Evolutionary conservation across 305 asterid genomes (phyloP).

Genomic region (Fraxinus ornus): DNA sequence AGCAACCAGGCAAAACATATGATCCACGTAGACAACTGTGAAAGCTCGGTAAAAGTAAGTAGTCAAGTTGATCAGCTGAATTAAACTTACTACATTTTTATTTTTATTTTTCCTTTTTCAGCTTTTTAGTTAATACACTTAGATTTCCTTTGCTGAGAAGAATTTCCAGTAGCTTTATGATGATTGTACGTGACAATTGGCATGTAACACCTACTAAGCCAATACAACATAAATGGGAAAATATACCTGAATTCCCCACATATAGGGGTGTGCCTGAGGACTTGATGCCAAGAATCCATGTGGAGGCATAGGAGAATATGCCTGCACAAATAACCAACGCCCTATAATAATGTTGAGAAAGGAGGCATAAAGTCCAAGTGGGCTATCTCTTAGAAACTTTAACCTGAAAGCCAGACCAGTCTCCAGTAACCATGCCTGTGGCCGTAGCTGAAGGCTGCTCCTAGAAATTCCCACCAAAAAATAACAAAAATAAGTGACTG

Average conservation of each 20-base stretch:
- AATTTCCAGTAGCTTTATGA: background rate
- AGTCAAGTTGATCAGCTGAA: background rate
- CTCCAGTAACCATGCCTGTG: slow-evolving; percentile 62
- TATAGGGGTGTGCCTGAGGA: slow-evolving; percentile 91
- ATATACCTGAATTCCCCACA: slow-evolving; percentile 99
- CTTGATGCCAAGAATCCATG: slow-evolving; percentile 84
- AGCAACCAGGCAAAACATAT: background rate
- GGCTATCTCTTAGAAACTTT: slow-evolving; percentile 8
- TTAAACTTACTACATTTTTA: background rate
- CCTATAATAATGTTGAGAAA: slow-evolving; percentile 10
- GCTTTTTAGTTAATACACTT: background rate
- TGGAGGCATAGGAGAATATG: slow-evolving; percentile 90
- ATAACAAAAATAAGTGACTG: background rate
- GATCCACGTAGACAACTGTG: background rate
- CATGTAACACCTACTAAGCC: background rate
- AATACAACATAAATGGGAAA: background rate
- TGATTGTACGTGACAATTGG: background rate
- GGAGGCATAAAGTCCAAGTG: slow-evolving; percentile 14
- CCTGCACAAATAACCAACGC: slow-evolving; percentile 44
- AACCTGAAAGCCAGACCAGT: slow-evolving; percentile 97
- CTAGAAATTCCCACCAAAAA: slow-evolving; percentile 40
- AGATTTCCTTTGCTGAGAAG: background rate
- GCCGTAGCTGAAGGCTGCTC: slow-evolving; percentile 64
- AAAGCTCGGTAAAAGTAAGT: background rate
- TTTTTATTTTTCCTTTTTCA: background rate